Conservation (phyloP, 495 filamentous ascomycete genomes). For the Neurospora sp. region DNA sequence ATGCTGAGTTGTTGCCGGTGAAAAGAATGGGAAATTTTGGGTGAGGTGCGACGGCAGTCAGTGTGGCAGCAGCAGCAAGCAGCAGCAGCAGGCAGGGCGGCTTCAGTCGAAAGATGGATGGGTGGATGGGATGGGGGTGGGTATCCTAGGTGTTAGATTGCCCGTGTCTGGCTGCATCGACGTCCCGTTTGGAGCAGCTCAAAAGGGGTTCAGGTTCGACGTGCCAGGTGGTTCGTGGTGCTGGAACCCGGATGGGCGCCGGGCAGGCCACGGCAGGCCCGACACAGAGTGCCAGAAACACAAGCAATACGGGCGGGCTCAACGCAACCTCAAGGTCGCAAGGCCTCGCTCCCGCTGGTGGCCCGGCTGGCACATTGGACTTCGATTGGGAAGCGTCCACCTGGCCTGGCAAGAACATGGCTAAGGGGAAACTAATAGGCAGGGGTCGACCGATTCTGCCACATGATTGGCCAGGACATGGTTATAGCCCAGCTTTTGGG, state of each 20-base stretch:
- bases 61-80: background rate
- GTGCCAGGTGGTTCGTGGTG: conserved; percentile 3
- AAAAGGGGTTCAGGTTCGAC: conserved; percentile 22
- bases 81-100: background rate
- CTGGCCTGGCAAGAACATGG: conserved; percentile 10
- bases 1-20: conserved; percentile 19
- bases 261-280: background rate
- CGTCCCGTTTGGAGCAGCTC: conserved; percentile 10
- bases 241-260: background rate
- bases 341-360: background rate
- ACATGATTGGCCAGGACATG: conserved; percentile 14
- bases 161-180: conserved; percentile 10
- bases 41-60: conserved; percentile 15
- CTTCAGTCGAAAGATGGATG: conserved; percentile 3
- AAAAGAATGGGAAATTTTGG: conserved; percentile 24
- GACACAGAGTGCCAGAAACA: background rate
- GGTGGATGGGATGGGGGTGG: background rate
- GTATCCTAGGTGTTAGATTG: conserved; percentile 5
- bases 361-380: conserved; percentile 7
- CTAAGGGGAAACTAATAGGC: conserved; percentile 14
- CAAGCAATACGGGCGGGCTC: background rate
- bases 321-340: background rate
- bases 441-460: conserved; percentile 4
- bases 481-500: background rate
- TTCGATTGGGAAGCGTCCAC: conserved; percentile 7